Evolutionary conservation across 2,329 filamentous ascomycete genomes (phyloP), one percentile per base, ranked within the genome.

Genomic region (Cercospora zeina): DNA sequence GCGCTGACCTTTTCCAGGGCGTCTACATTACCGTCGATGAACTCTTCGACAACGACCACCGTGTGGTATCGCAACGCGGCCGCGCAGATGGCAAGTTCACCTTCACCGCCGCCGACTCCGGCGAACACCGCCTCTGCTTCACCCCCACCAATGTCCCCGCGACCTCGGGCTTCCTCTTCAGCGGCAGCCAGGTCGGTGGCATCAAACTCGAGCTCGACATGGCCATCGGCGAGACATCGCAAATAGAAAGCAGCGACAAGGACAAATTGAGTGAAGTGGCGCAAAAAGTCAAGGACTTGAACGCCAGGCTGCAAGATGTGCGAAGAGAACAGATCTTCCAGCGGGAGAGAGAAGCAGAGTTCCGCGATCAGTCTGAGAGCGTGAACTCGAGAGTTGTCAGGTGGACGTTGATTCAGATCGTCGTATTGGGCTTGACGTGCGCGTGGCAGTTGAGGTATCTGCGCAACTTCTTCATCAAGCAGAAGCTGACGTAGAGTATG

Each of bases 391-490:
- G 93, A 72, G 93, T 97, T 67, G 87, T 97, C 55, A 88, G 92
- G 70, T 99, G 95, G 93, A 93, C 95, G 69, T 74, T 97, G 68
- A 89, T 97, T 69, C 95, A 99, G 79, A 81, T 97, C 64, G 84
- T 87, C 57, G 86, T 97, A 37, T 82, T 99, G 58, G 90, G 88
- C 59, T 83, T 88, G 60, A 96, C 95, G 34, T 99, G 95, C 79
- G 90, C 91, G 65, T 99, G 95, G 95, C 95, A 99, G 78, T 83
- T 99, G 51, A 96, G 92, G 58, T 93, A 99, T 79, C 84, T 99
- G 71, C 86, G 95, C 70, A 89, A 90, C 51, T 99, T 99, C 85
- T 99, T 99, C 82, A 99, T 99, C 83, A 99, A 99, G 85, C 93
- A 97, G 82, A 99, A 99, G 85, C 87, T 99, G 76, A 97, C 95